These are phyloP conservation scores for Geranium brycei DNA, from an alignment of 345 rosid species.

Conservation along the genomic window DNA sequence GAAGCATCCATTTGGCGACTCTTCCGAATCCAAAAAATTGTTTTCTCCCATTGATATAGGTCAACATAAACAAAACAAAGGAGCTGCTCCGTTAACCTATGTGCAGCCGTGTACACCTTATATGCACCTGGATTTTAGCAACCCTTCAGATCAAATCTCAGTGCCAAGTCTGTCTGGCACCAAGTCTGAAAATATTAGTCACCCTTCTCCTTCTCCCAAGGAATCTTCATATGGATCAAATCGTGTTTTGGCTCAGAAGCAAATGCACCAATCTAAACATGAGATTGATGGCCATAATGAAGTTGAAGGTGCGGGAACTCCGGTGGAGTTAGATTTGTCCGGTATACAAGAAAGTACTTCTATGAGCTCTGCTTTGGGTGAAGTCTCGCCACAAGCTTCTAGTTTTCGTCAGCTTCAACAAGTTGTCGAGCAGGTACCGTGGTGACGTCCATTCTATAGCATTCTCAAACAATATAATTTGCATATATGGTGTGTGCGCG, in stretches of 20 bases:
- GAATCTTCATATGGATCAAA: constrained; percentile 50
- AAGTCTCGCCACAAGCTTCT: constrained; percentile 58
- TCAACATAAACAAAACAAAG: constrained; percentile 13
- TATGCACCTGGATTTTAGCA: constrained; percentile 19
- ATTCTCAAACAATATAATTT: too few relatives aligned
- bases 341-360: constrained; percentile 46
- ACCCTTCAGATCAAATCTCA: constrained; percentile 37
- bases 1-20: constrained; percentile 15
- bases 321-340: constrained; percentile 36
- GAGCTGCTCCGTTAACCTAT: constrained; percentile 19
- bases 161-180: constrained; percentile 33
- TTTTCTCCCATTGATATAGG: constrained; percentile 17
- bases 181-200: constrained; percentile 36
- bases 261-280: constrained; percentile 17
- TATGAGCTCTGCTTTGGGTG: constrained; percentile 50
- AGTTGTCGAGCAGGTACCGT: constrained; percentile 58
- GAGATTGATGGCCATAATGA: constrained; percentile 31
- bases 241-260: constrained; percentile 31
- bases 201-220: constrained; percentile 31
- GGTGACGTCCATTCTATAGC: not conserved
- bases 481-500: too few relatives aligned
- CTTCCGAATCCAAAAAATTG: constrained; percentile 16
- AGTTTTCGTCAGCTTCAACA: constrained; percentile 82
- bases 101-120: constrained; percentile 14
- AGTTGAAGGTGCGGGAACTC: constrained; percentile 25